Conservation (phyloP, 345 rosid genomes). For the Anastatica hierochuntica region DNA sequence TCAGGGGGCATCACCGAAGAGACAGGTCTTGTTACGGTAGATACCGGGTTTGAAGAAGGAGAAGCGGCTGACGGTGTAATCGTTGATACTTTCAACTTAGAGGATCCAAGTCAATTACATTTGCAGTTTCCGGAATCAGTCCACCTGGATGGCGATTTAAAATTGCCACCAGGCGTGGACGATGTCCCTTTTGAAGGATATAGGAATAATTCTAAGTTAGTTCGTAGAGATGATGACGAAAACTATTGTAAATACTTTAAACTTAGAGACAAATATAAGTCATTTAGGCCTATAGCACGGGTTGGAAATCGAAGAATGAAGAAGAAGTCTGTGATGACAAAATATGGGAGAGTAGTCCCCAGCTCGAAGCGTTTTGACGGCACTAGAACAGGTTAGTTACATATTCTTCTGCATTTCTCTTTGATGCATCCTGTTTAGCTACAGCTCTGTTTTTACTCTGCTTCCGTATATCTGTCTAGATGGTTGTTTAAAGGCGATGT, state of each 20-base stretch:
- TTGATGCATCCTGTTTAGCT: background rate
- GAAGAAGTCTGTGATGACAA: constrained; percentile 51
- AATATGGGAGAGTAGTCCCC: constrained; percentile 60
- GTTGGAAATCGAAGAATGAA: constrained; percentile 51
- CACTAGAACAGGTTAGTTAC: constrained; percentile 62
- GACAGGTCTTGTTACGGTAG: constrained; percentile 12
- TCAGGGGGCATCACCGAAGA: constrained; percentile 28
- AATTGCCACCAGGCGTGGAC: constrained; percentile 23
- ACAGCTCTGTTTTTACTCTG: constrained; percentile 5
- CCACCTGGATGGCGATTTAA: constrained; percentile 32
- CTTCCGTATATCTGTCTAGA: constrained; percentile 29
- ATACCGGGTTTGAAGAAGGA: constrained; percentile 16
- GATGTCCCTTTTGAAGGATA: constrained; percentile 31
- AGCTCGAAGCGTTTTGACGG: constrained; percentile 47
- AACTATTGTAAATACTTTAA: constrained; percentile 49
- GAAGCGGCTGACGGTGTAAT: constrained; percentile 21
- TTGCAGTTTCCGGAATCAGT: too few relatives aligned
- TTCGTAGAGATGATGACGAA: constrained; percentile 65
- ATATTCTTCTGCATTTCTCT: constrained; percentile 7
- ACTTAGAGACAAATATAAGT: constrained; percentile 38
- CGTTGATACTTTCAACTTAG: constrained; percentile 20
- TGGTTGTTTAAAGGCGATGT: constrained; percentile 42
- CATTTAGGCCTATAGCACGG: constrained; percentile 47
- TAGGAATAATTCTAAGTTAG: constrained; percentile 47
- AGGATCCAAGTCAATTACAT: constrained; percentile 31